Percentiles rank a stretch among this genome's conserved stretches.
Conservation (phyloP, 2,329 filamentous ascomycete genomes). For the Trichocomaceae sp. region DNA sequence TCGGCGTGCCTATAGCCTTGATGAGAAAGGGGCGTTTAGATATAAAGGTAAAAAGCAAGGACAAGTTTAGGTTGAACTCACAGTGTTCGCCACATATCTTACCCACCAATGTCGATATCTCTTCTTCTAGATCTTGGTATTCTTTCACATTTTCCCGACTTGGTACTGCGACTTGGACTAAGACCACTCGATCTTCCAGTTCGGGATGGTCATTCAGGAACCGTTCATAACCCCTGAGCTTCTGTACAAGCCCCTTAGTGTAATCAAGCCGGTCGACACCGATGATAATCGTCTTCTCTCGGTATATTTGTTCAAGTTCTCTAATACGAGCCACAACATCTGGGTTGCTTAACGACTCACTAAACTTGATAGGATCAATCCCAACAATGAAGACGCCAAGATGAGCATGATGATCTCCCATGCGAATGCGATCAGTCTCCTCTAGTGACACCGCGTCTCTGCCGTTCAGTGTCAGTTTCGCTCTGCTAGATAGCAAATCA, state of each 20-base stretch:
- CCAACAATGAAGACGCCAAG: conserved; percentile 91
- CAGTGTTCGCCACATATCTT: conserved; percentile 89
- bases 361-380: conserved; percentile 90
- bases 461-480: neutral
- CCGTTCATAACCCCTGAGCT: conserved; percentile 83
- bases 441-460: too few relatives aligned
- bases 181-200: conserved; percentile 84
- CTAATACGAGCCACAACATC: conserved; percentile 75
- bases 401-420: conserved; percentile 57
- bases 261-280: conserved; percentile 91
- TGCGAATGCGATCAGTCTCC: too few relatives aligned
- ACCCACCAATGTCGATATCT: conserved; percentile 86
- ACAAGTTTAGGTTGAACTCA: conserved; percentile 43
- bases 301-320: conserved; percentile 70
- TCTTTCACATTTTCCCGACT: conserved; percentile 81
- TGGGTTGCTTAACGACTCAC: conserved; percentile 67
- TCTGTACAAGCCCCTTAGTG: conserved; percentile 93
- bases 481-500: conserved; percentile 66
- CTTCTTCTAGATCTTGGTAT: conserved; percentile 84
- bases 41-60: conserved; percentile 1
- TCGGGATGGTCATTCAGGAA: conserved; percentile 90
- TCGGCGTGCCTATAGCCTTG: conserved; percentile 59
- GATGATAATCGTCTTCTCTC: conserved; percentile 83
- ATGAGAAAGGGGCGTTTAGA: neutral
- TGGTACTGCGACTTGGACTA: conserved; percentile 88